Evolutionary conservation across 139 green algal species (phyloP).

Genomic region (Auxenochlorella pyrenoidosa): DNA sequence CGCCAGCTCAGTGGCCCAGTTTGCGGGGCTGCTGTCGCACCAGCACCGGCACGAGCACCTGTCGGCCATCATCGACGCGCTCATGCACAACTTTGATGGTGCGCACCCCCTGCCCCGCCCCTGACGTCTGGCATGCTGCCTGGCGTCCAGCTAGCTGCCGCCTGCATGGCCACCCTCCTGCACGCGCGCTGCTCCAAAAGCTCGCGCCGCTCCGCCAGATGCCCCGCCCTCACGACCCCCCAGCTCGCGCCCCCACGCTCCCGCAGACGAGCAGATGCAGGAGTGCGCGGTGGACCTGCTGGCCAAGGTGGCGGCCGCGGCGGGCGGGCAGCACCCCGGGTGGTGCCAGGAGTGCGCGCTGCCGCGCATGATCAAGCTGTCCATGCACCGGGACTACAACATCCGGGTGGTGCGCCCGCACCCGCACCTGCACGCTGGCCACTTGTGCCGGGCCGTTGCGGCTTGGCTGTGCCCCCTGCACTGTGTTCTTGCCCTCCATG

Average conservation of each 20-base stretch:
- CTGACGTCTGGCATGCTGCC: too few species aligned
- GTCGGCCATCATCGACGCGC: slow-evolving; percentile 21
- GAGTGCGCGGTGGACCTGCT: slow-evolving; percentile 40
- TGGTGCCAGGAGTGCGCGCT: slow-evolving; percentile 27
- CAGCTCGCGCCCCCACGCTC: neutral
- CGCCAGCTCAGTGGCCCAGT: slow-evolving; percentile 29
- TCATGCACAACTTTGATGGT: slow-evolving; percentile 32
- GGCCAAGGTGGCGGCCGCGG: slow-evolving; percentile 2
- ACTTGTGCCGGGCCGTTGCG: too few species aligned
- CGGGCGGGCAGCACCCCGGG: neutral
- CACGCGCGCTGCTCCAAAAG: too few species aligned
- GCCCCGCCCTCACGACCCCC: neutral
- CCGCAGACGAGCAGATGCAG: slow-evolving; percentile 46
- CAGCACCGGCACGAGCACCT: slow-evolving; percentile 6
- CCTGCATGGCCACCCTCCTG: too few species aligned
- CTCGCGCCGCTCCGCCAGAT: too few species aligned
- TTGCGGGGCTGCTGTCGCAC: slow-evolving; percentile 32
- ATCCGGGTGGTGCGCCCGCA: slow-evolving; percentile 4
- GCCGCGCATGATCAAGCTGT: slow-evolving; percentile 11
- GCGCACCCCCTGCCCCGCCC: neutral
- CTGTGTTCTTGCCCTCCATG: neutral
- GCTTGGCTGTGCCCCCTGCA: neutral
- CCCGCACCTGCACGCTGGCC: too few species aligned
- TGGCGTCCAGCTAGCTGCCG: too few species aligned
- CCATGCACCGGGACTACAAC: slow-evolving; percentile 28